These are phyloP conservation scores for Globisporangium splendens DNA, from an alignment of 352 stramenopile genomes.

Conservation along the genomic window DNA sequence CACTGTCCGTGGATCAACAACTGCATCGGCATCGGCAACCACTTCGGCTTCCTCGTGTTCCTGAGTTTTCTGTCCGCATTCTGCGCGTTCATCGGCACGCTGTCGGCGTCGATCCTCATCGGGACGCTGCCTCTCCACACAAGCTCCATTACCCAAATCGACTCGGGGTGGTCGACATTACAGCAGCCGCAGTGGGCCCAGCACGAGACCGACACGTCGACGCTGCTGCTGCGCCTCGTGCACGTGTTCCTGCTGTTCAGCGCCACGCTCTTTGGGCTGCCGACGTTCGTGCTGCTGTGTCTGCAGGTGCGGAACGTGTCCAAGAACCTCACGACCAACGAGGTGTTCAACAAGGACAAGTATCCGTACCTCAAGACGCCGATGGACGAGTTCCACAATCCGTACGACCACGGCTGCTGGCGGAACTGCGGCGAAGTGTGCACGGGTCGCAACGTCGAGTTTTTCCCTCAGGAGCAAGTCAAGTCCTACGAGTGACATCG, in stretches of 20 bases:
- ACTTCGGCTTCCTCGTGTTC: slow-evolving; percentile 74
- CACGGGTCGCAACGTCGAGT: slow-evolving; percentile 7
- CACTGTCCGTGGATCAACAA: slow-evolving; percentile 88
- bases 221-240: slow-evolving; percentile 46
- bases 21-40: slow-evolving; percentile 72
- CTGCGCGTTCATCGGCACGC: slow-evolving; percentile 38
- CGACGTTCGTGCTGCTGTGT: slow-evolving; percentile 53
- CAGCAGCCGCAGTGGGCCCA: slow-evolving; percentile 7
- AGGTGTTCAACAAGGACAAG: slow-evolving; percentile 90
- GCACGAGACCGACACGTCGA: slow-evolving; percentile 20
- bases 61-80: slow-evolving; percentile 44
- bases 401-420: slow-evolving; percentile 59
- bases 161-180: background rate
- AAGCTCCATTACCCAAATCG: slow-evolving; percentile 8
- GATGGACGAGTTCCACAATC: slow-evolving; percentile 79
- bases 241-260: slow-evolving; percentile 55
- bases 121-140: slow-evolving; percentile 40
- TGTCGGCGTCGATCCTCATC: slow-evolving; percentile 50
- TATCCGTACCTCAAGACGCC: slow-evolving; percentile 79
- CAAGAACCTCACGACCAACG: slow-evolving; percentile 78
- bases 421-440: slow-evolving; percentile 64
- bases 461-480: slow-evolving; percentile 1
- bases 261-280: slow-evolving; percentile 57
- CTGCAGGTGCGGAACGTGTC: slow-evolving; percentile 74
- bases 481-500: background rate